Evolutionary conservation across 176 grass and related monocot genomes (phyloP).

Genomic region (Eragrostis curvula): DNA sequence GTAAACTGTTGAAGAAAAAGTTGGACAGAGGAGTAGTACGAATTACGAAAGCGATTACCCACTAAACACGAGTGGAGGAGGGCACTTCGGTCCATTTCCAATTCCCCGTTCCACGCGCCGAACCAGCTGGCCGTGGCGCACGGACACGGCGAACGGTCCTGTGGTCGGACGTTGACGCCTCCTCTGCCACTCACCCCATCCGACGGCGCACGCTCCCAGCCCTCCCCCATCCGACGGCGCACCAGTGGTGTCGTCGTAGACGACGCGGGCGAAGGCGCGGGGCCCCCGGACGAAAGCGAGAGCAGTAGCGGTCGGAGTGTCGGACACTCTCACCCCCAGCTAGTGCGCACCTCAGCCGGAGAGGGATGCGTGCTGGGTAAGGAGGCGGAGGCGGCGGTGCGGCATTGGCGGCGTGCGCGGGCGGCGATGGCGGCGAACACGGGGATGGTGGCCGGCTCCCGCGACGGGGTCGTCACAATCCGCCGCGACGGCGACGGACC

Average conservation of each 20-base stretch:
- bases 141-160: not conserved
- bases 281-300: not conserved
- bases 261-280: not conserved
- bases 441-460: constrained; percentile 81
- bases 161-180: constrained; percentile 23
- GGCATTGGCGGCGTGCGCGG: constrained; percentile 3
- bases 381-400: not conserved
- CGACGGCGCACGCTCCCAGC: not conserved
- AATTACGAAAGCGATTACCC: not conserved
- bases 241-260: not conserved
- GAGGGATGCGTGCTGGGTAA: constrained; percentile 16
- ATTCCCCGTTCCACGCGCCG: not conserved
- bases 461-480: constrained; percentile 78
- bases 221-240: not conserved
- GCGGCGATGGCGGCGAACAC: constrained; percentile 63
- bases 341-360: not conserved
- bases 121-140: not conserved
- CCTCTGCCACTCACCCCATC: not conserved
- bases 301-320: not conserved
- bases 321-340: constrained; percentile 19
- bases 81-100: not conserved
- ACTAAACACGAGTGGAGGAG: not conserved
- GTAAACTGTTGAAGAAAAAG: too few species aligned
- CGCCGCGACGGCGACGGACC: constrained; percentile 62
- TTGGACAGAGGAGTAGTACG: not conserved